Base-by-base conservation (phyloP, 23 red algal genomes). In the Gracilariopsis chorda region DNA sequence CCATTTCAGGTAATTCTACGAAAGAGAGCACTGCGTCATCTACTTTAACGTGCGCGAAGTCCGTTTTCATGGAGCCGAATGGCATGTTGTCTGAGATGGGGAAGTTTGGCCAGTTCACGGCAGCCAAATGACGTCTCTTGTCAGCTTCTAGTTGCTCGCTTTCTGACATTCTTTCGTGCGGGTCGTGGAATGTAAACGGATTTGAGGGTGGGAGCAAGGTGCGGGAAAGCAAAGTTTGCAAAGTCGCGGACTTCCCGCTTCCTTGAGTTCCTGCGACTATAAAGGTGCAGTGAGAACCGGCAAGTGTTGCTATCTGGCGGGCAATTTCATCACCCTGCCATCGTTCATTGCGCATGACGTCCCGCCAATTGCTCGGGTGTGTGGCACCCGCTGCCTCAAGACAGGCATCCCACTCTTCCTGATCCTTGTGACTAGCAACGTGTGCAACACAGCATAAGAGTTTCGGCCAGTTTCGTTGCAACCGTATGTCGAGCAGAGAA, bases 201-300 rank as follows among this genome's bases (percentile, higher is more conserved):
- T 86, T 58, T 40, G 57, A 68, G 60, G 59, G 28, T 49, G 45
- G 29, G 44, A 68, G 55, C 30, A 61, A 25, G 20, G 10, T n/a
- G 3, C 82, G 58, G 37, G 43, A 16, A n/a, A 86, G 62, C 17
- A 86, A 27, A 3, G 57, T 61, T 69, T 25, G 45, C 23, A 86
- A 3, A 68, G 82, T 86, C 10, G 58, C 82, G 42, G 58, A 69
- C 43, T 86, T 86, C 13, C 82, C 82, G 25, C 82, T 65, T 27
- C 82, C 82, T 51, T 86, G 82, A 57, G 82, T 69, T 48, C 82
- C 82, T 11, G 59, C 82, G 39, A 86, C 60, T 53, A 33, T 44
- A 53, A 86, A 49, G 16, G 49, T 58, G 20, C 75, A 80, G 14
- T 80, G 49, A 24, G 48, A 55, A 4, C 43, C 75, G 12, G 41